phyloP scores from a whole-genome alignment of 169 alveolate species.

The Plasmodium blacklocki region DNA sequence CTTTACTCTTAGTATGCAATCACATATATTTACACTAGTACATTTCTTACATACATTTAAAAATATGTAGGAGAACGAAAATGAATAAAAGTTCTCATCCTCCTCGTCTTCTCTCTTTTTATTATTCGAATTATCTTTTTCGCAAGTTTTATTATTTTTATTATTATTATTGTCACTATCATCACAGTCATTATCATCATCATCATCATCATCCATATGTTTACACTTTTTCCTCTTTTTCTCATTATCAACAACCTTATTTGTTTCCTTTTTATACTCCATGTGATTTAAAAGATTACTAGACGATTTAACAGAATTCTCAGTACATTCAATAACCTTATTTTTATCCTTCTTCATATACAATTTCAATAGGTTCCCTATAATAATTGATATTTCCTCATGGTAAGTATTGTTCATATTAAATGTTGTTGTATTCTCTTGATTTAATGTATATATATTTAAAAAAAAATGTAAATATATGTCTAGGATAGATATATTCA shows the following conservation, averaged over 20 bases:
- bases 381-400: constrained; percentile 36
- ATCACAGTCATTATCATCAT: neutral
- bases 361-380: constrained; percentile 27
- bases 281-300: neutral
- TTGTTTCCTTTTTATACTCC: neutral
- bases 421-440: constrained; percentile 48
- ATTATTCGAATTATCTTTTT: neutral
- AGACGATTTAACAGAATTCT: too few species aligned
- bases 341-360: constrained; percentile 16
- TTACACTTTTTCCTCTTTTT: neutral
- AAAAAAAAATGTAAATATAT: constrained; percentile 64
- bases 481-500: constrained; percentile 33
- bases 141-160: neutral
- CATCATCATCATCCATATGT: neutral
- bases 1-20: constrained; percentile 76
- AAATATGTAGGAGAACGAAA: constrained; percentile 59
- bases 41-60: constrained; percentile 77
- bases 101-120: constrained; percentile 12
- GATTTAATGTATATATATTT: constrained; percentile 45
- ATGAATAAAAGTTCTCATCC: constrained; percentile 28
- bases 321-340: too few species aligned
- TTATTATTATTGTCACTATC: neutral
- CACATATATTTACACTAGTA: constrained; percentile 77
- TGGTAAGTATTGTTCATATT: constrained; percentile 27
- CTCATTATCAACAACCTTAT: constrained; percentile 3